Percentiles rank a stretch among this genome's conserved stretches.
These are phyloP conservation scores for Botrytis fabae DNA, from an alignment of 2,329 filamentous ascomycete species.

Conservation along the genomic window DNA sequence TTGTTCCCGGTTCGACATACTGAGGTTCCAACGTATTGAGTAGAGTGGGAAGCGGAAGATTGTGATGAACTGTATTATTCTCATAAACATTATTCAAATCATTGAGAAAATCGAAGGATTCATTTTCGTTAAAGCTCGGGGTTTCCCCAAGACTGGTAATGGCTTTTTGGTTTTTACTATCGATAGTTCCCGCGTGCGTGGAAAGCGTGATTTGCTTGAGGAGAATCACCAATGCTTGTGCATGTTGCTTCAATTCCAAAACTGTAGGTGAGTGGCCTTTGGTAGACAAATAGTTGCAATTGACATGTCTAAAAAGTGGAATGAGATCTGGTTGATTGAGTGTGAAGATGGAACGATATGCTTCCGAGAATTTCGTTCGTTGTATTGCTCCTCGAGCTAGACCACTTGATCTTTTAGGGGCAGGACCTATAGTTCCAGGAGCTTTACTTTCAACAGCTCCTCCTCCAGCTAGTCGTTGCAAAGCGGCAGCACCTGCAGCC, in stretches of 20 bases:
- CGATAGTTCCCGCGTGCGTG: slow-evolving; percentile 35
- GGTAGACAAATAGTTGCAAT: slow-evolving; percentile 59
- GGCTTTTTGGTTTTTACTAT: slow-evolving; percentile 28
- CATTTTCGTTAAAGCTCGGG: slow-evolving; percentile 34
- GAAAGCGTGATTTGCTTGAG: slow-evolving; percentile 51
- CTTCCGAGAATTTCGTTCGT: slow-evolving; percentile 26
- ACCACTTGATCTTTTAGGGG: background rate
- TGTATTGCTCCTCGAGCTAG: slow-evolving; percentile 9
- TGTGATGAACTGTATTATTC: slow-evolving; percentile 28
- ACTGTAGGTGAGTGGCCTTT: slow-evolving; percentile 53
- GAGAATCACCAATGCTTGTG: slow-evolving; percentile 56
- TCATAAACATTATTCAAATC: slow-evolving; percentile 51
- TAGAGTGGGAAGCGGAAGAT: slow-evolving; percentile 34
- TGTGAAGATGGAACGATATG: slow-evolving; percentile 30
- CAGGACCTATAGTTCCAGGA: background rate
- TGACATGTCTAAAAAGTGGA: slow-evolving; percentile 48
- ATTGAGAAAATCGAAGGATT: slow-evolving; percentile 59
- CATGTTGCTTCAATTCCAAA: slow-evolving; percentile 59
- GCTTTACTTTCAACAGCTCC: background rate
- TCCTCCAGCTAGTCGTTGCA: background rate
- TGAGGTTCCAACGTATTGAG: slow-evolving; percentile 33
- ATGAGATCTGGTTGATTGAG: slow-evolving; percentile 15
- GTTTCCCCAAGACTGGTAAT: background rate
- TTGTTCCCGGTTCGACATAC: background rate
- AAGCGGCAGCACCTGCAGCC: background rate